A percentile compares a stretch with the other conserved stretches of the same genome.
Evolutionary conservation across 306 rosid species (phyloP).

Genomic region (Ormosia emarginata): DNA sequence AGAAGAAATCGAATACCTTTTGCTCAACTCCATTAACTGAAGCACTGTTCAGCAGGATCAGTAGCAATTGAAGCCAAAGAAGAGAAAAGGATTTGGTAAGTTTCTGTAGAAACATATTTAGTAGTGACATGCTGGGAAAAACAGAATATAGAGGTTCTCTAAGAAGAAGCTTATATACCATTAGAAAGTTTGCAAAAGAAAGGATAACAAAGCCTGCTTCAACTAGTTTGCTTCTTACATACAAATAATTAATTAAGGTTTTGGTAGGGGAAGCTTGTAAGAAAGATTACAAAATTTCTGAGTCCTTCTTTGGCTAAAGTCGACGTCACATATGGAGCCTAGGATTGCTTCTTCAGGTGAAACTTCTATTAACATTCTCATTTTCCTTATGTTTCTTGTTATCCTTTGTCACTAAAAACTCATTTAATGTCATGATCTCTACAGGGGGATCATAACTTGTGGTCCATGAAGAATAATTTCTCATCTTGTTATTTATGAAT

Average conservation of each 20-base stretch:
- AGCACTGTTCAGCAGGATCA: slow-evolving; percentile 22
- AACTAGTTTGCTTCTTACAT: slow-evolving; percentile 20
- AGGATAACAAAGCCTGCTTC: not conserved
- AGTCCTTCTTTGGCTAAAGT: slow-evolving; percentile 25
- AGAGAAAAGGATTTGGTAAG: not conserved
- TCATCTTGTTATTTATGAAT: not conserved
- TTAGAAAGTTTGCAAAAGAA: slow-evolving; percentile 5
- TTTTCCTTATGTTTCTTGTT: slow-evolving; percentile 23
- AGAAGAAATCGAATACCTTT: slow-evolving; percentile 30
- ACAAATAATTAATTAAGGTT: slow-evolving; percentile 13
- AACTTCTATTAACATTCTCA: slow-evolving; percentile 31
- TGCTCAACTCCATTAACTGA: slow-evolving; percentile 41
- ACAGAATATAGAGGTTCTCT: not conserved
- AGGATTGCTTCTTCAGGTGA: slow-evolving; percentile 50
- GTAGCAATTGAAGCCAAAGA: slow-evolving; percentile 30
- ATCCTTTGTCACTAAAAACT: not conserved
- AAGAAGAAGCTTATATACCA: slow-evolving; percentile 22
- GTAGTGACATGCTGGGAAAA: slow-evolving; percentile 11
- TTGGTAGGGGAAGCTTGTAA: slow-evolving; percentile 51
- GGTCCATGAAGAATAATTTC: slow-evolving; percentile 22
- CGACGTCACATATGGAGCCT: slow-evolving; percentile 40
- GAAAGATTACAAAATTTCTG: slow-evolving; percentile 39
- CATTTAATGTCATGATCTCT: slow-evolving; percentile 2
- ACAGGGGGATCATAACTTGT: not conserved
- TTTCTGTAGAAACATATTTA: slow-evolving; percentile 25